Evolutionary conservation across 768 basidiomycete species (phyloP).

Genomic region (Suillus fuscotomentosus): DNA sequence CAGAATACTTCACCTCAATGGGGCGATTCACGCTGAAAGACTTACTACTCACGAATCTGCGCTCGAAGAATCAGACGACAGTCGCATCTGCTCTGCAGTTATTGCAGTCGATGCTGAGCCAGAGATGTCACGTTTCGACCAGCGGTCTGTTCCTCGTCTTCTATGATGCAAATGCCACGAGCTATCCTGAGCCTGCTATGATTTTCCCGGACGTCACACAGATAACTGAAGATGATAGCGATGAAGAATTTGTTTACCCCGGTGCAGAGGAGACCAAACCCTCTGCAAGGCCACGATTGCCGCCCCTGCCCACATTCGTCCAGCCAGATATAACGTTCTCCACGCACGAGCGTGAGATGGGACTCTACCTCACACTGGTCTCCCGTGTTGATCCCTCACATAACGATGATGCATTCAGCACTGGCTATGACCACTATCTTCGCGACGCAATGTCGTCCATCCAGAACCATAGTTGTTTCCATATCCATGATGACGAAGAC

Average conservation of each 20-base stretch:
- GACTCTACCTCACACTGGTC: constrained; percentile 73
- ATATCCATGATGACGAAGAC: constrained; percentile 41
- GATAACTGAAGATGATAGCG: constrained; percentile 41
- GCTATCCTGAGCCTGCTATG: constrained; percentile 62
- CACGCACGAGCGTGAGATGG: constrained; percentile 85
- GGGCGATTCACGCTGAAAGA: constrained; percentile 93
- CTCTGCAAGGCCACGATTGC: constrained; percentile 11
- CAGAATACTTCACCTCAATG: constrained; percentile 84
- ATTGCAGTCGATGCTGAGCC: constrained; percentile 68
- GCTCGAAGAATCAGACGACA: constrained; percentile 62
- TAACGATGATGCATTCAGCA: constrained; percentile 72
- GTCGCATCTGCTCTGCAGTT: constrained; percentile 79
- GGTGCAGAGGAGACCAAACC: constrained; percentile 22
- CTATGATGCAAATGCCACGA: constrained; percentile 70
- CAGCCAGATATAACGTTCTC: constrained; percentile 74
- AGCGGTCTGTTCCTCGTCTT: constrained; percentile 72
- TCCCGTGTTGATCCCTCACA: constrained; percentile 76
- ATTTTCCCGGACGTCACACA: constrained; percentile 20
- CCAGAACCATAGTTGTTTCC: constrained; percentile 62
- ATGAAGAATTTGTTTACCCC: constrained; percentile 50
- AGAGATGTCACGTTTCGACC: constrained; percentile 62
- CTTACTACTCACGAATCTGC: constrained; percentile 75
- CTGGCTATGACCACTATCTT: constrained; percentile 82
- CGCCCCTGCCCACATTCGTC: constrained; percentile 38
- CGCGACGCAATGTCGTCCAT: constrained; percentile 70